phyloP scores from a whole-genome alignment of 192 early-diverging fungal species.

The Linnemannia zychae region DNA sequence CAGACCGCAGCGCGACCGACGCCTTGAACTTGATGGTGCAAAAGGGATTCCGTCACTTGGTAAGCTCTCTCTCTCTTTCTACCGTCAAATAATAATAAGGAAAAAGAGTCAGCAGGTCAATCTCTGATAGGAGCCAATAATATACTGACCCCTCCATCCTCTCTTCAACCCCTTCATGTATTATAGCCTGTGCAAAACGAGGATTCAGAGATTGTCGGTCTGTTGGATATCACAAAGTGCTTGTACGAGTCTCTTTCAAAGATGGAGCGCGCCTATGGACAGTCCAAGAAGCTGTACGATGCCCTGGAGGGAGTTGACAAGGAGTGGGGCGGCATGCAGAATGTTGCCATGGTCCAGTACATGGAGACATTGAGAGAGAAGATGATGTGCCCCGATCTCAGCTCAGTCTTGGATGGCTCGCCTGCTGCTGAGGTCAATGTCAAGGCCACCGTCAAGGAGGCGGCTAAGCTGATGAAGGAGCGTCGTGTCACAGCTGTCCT shows the following conservation, averaged over 20 bases:
- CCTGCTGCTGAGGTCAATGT: constrained; percentile 74
- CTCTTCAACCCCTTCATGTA: not conserved
- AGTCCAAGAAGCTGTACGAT: constrained; percentile 84
- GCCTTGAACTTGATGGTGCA: constrained; percentile 88
- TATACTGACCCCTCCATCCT: not conserved
- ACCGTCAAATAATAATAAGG: not conserved
- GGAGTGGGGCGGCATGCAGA: constrained; percentile 81
- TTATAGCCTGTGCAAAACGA: constrained; percentile 84
- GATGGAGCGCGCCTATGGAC: constrained; percentile 87
- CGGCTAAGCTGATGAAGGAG: constrained; percentile 81
- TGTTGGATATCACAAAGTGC: constrained; percentile 89
- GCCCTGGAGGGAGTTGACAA: constrained; percentile 85
- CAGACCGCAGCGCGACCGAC: constrained; percentile 82
- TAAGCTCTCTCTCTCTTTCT: constrained; percentile 35
- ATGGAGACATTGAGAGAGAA: constrained; percentile 82
- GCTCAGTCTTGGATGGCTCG: constrained; percentile 80
- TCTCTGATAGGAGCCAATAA: not conserved
- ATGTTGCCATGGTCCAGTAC: constrained; percentile 77
- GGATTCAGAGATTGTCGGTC: constrained; percentile 86
- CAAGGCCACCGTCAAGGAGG: constrained; percentile 77
- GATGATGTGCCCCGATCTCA: constrained; percentile 94
- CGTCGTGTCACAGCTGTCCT: constrained; percentile 81
- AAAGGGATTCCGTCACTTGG: constrained; percentile 87
- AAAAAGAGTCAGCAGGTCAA: not conserved
- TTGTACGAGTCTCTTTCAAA: constrained; percentile 88